A percentile compares a stretch with the other conserved stretches of the same genome.
Evolutionary conservation across 2,329 filamentous ascomycete genomes (phyloP).

Genomic region (Dothidotthia symphoricarpi): DNA sequence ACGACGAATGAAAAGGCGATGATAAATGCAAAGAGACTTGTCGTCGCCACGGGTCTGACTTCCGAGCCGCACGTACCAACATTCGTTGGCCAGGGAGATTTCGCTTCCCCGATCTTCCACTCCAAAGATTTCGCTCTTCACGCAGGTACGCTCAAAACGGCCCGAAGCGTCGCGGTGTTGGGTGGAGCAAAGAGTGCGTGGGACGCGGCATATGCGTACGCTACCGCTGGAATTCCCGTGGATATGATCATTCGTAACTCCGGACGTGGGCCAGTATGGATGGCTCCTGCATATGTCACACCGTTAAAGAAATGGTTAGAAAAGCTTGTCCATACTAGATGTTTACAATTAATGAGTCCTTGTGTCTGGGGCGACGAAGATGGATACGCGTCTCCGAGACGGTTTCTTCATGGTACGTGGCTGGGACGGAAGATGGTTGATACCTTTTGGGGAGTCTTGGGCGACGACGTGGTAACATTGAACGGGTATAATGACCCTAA

Average conservation of each 20-base stretch:
- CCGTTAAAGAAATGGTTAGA: constrained; percentile 68
- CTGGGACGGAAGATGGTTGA: constrained; percentile 58
- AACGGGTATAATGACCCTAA: constrained; percentile 50
- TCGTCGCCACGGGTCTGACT: constrained; percentile 62
- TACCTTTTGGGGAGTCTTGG: constrained; percentile 57
- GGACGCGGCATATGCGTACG: constrained; percentile 62
- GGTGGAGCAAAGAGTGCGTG: constrained; percentile 64
- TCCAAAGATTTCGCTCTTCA: constrained; percentile 52
- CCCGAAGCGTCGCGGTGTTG: constrained; percentile 50
- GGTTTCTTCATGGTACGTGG: constrained; percentile 58
- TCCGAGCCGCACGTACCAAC: constrained; percentile 57
- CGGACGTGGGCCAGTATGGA: constrained; percentile 61
- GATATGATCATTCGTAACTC: constrained; percentile 59
- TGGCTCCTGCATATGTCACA: constrained; percentile 62
- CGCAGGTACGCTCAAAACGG: constrained; percentile 39
- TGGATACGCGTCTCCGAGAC: constrained; percentile 57
- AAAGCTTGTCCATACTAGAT: constrained; percentile 63
- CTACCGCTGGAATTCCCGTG: constrained; percentile 56
- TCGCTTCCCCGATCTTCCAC: constrained; percentile 58
- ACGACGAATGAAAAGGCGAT: constrained; percentile 2
- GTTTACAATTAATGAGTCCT: constrained; percentile 72
- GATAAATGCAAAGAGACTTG: constrained; percentile 48
- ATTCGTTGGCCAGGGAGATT: constrained; percentile 44
- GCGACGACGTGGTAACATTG: constrained; percentile 52
- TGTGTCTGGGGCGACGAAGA: constrained; percentile 67